Conservation (phyloP, 768 basidiomycete genomes). For the Pulveroboletus sp. region DNA sequence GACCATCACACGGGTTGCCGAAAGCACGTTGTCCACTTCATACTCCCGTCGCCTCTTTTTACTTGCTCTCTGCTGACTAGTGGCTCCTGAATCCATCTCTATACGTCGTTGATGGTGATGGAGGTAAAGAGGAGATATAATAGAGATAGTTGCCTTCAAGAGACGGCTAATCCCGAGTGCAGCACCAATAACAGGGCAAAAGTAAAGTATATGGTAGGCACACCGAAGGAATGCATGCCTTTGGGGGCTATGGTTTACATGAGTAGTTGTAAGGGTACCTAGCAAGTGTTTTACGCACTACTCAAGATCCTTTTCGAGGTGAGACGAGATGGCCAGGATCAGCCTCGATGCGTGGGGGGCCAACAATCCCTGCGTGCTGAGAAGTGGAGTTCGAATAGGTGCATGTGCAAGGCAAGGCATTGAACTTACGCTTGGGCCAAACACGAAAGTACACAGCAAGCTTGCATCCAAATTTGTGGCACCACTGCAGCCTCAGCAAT, state of each 20-base stretch:
- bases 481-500: conserved; percentile 47
- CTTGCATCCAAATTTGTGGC: conserved; percentile 47
- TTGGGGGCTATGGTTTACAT: conserved; percentile 27
- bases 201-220: conserved; percentile 38
- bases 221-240: conserved; percentile 43
- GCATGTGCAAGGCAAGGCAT: background rate
- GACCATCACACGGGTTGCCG: conserved; percentile 39
- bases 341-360: conserved; percentile 53
- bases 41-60: conserved; percentile 68
- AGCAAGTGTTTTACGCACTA: conserved; percentile 35
- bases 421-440: conserved; percentile 46
- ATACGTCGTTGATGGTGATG: conserved; percentile 33
- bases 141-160: conserved; percentile 47
- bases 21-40: conserved; percentile 74
- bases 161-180: conserved; percentile 47
- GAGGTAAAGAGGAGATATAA: conserved; percentile 45
- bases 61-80: conserved; percentile 42
- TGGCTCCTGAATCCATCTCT: conserved; percentile 19
- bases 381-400: background rate
- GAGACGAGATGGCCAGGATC: conserved; percentile 48
- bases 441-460: conserved; percentile 46
- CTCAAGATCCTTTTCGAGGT: conserved; percentile 52
- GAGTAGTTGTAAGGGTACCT: conserved; percentile 2
- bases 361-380: conserved; percentile 51
- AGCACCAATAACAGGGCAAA: conserved; percentile 46